Conservation (phyloP, 139 green algal species). For the Chara braunii region DNA sequence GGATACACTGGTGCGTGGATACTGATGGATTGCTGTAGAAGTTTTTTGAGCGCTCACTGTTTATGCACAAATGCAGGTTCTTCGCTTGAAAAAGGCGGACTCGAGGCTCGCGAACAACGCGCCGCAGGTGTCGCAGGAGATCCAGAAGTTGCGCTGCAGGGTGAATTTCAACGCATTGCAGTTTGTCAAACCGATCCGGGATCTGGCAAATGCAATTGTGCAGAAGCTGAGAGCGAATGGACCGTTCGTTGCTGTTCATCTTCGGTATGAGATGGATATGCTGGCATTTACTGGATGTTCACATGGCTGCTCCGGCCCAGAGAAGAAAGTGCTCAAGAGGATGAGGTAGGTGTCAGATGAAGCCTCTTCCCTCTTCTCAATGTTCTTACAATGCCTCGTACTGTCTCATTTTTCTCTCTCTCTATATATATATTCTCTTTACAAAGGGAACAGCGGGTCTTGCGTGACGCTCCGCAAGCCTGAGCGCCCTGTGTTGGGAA, state of each 20-base stretch:
- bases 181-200: conserved; percentile 13
- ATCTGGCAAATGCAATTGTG: conserved; percentile 10
- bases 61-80: conserved; percentile 7
- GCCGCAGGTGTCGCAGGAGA: neutral
- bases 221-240: conserved; percentile 4
- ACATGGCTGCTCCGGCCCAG: conserved; percentile 13
- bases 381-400: too few relatives aligned
- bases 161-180: conserved; percentile 24
- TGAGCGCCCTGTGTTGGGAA: too few relatives aligned
- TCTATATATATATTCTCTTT: too few relatives aligned
- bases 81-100: conserved; percentile 22
- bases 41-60: too few relatives aligned
- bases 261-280: conserved; percentile 39
- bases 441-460: too few relatives aligned
- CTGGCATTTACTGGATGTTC: conserved; percentile 33
- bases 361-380: too few relatives aligned
- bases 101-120: conserved; percentile 29
- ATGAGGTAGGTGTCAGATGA: conserved; percentile 33
- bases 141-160: conserved; percentile 18
- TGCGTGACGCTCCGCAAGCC: too few relatives aligned
- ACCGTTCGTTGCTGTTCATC: conserved; percentile 29
- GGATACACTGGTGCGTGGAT: too few relatives aligned
- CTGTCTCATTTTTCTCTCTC: too few relatives aligned
- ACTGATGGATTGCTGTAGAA: too few relatives aligned
- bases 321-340: conserved; percentile 7